A percentile compares a stretch with the other conserved stretches of the same genome.
Conservation (phyloP, 768 basidiomycete genomes). For the Boletus rufocinnamomeus region DNA sequence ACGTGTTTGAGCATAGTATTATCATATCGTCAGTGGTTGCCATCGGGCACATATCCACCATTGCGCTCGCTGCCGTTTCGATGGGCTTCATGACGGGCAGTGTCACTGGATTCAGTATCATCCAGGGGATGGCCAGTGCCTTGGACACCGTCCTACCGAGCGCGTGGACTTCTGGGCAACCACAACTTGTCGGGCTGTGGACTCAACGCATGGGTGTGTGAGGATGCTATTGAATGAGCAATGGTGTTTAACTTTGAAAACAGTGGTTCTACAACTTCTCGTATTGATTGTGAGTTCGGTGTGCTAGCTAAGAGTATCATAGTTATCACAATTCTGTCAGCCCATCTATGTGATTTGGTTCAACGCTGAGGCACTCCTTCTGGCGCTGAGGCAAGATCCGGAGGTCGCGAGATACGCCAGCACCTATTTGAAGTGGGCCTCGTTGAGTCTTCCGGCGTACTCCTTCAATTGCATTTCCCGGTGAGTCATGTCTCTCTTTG, state of each 20-base stretch:
- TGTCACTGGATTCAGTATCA: constrained; percentile 57
- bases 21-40: constrained; percentile 85
- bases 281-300: constrained; percentile 54
- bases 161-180: constrained; percentile 90
- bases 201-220: constrained; percentile 77
- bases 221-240: neutral
- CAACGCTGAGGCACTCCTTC: constrained; percentile 75
- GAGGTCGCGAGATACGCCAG: constrained; percentile 78
- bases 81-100: constrained; percentile 78
- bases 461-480: constrained; percentile 55
- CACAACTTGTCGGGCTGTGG: constrained; percentile 88
- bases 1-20: constrained; percentile 84
- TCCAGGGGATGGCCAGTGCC: constrained; percentile 81
- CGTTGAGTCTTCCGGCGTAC: constrained; percentile 77
- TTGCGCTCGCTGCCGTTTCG: constrained; percentile 81
- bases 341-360: constrained; percentile 75
- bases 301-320: neutral
- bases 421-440: constrained; percentile 71
- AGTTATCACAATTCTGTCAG: constrained; percentile 19
- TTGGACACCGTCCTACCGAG: constrained; percentile 93
- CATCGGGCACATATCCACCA: constrained; percentile 89
- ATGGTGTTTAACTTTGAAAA: neutral
- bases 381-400: constrained; percentile 73
- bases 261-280: constrained; percentile 24
- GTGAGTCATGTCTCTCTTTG: constrained; percentile 18